Base-by-base conservation (phyloP, 2,329 filamentous ascomycete species). In the Aspergillus sp. region DNA sequence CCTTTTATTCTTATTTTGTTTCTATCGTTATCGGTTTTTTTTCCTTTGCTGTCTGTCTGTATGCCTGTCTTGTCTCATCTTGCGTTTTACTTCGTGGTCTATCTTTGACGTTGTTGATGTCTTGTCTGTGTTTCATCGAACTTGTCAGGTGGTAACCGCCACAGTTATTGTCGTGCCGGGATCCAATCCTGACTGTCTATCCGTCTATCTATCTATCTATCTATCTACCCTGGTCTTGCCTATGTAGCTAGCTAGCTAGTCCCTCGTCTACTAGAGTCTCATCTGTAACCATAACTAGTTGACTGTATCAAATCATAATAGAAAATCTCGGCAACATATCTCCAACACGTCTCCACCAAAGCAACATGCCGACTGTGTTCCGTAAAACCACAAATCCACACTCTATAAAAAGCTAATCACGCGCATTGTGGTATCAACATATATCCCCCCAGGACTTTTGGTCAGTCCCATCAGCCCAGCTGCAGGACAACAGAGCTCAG, bases 391-490 rank as follows among this genome's bases (percentile, higher is more conserved):
- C 21, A 28, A n/a, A 21, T 23, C 39, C 39, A 36, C 32, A 12
- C 32, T 57, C 19, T 39, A 38, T 15, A 12, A 50, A 45, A 10
- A 2, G 17, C 45, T 25, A 39, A 50, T 39, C 38, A 41, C 5
- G 36, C 38, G 36, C 58, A 55, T 23, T 36, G 13, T 41, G 47
- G 41, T 43, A 28, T 60, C 43, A 52, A 50, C 51, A 38, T 32
- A 28, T 53, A 25, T 57, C 13, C 41, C 25, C 7, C 25, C 52
- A 43, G n/a, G 25, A 39, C 32, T 56, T 32, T 60, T 21, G 4
- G n/a, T 39, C 17, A 52, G 28, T 39, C 58, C 55, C 28, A 43
- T 32, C 48, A 63, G 54, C 48, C 58, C 61, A 56, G 61, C 61
- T 63, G 57, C 43, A 48, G 49, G 57, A 49, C 6, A 23, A 52